phyloP scores from a whole-genome alignment of 441 rosid genomes.

The Adansonia madagascariensis region DNA sequence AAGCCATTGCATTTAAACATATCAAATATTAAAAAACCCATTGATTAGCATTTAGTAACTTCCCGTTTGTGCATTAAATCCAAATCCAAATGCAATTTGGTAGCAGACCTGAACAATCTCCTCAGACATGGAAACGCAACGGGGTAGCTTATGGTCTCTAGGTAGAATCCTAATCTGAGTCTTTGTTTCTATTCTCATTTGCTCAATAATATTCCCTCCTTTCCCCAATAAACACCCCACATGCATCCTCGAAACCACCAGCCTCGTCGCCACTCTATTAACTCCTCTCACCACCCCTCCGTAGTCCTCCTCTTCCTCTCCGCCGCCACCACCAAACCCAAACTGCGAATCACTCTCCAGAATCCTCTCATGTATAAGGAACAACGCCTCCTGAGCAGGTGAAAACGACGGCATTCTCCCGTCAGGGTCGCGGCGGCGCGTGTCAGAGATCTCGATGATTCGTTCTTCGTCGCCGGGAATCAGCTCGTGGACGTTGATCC shows the following conservation, averaged over 20 bases:
- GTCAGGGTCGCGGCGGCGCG: constrained; percentile 86
- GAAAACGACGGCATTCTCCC: constrained; percentile 89
- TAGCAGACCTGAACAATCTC: constrained; percentile 91
- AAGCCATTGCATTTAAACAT: constrained; percentile 17
- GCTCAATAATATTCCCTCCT: constrained; percentile 97
- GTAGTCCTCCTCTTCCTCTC: constrained; percentile 66
- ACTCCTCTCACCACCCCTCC: constrained; percentile 53
- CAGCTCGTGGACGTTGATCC: constrained; percentile 94
- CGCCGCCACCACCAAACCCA: constrained; percentile 47
- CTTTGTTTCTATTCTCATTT: constrained; percentile 97
- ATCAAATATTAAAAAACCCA: constrained; percentile 17
- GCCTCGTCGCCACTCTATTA: constrained; percentile 71
- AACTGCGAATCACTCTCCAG: constrained; percentile 69
- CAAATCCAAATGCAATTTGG: constrained; percentile 24
- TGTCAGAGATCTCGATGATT: constrained; percentile 90
- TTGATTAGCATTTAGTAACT: constrained; percentile 17
- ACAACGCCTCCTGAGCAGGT: constrained; percentile 90
- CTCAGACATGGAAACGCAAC: constrained; percentile 77
- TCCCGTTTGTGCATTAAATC: constrained; percentile 12
- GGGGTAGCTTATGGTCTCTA: constrained; percentile 80
- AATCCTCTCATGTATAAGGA: constrained; percentile 85
- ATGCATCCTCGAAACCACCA: constrained; percentile 86
- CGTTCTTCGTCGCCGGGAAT: constrained; percentile 84
- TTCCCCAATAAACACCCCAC: constrained; percentile 96
- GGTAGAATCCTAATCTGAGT: constrained; percentile 96